phyloP scores from a whole-genome alignment of 2,329 filamentous ascomycete species.

The Pseudopyrenochaeta lycopersici region DNA sequence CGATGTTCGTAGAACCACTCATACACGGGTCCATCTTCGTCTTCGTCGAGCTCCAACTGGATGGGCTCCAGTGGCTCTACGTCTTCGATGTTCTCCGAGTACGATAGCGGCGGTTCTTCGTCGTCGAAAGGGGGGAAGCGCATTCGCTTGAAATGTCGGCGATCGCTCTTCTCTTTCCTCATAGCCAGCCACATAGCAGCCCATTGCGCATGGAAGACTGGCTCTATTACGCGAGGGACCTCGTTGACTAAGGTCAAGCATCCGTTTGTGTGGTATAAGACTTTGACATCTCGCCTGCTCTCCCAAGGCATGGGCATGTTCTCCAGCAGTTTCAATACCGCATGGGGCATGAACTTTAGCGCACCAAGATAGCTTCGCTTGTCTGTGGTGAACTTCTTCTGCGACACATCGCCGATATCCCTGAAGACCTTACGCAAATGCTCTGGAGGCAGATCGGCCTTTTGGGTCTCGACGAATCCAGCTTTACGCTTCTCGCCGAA shows the following conservation, averaged over 20 bases:
- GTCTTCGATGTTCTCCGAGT: conserved; percentile 99
- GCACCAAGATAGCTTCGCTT: conserved; percentile 98
- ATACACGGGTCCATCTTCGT: conserved; percentile 87
- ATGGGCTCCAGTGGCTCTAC: conserved; percentile 97
- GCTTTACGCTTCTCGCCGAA: conserved; percentile 97
- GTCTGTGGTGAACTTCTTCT: conserved; percentile 99
- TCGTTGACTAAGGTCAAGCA: conserved; percentile 98
- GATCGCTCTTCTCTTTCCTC: conserved; percentile 96
- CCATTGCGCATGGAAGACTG: conserved; percentile 98
- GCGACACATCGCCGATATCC: conserved; percentile 98
- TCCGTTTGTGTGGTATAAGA: conserved; percentile 97
- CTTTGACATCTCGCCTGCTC: conserved; percentile 93
- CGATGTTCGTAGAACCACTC: conserved; percentile 99
- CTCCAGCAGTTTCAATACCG: conserved; percentile 93
- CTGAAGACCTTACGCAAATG: conserved; percentile 98
- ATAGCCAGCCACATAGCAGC: conserved; percentile 99
- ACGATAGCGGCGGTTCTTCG: conserved; percentile 95
- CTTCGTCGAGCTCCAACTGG: conserved; percentile 96
- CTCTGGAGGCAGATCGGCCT: conserved; percentile 98
- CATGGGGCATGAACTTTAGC: conserved; percentile 99
- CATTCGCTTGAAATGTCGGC: conserved; percentile 98
- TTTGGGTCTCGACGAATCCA: conserved; percentile 96
- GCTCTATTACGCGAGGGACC: conserved; percentile 94
- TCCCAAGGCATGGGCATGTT: conserved; percentile 99
- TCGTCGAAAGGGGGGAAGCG: conserved; percentile 98